phyloP scores from a whole-genome alignment of 805 yeast genomes.

The Starmera caribaea region DNA sequence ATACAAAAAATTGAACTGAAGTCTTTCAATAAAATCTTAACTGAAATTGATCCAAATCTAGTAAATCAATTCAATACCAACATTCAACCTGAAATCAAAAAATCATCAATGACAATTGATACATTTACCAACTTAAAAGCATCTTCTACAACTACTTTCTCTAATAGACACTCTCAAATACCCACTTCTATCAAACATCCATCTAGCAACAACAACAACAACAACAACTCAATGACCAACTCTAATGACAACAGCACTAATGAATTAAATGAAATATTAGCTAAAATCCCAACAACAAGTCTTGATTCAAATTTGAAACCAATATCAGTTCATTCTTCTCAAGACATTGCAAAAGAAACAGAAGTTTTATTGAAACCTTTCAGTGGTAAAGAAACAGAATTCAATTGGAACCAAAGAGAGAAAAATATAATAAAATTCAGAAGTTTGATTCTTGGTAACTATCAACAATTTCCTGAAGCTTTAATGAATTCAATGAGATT shows the following conservation, averaged over 20 bases:
- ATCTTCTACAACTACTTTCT: too few relatives aligned
- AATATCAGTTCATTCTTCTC: constrained; percentile 3
- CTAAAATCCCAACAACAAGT: constrained; percentile 11
- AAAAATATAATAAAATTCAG: constrained; percentile 47
- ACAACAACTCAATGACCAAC: not conserved
- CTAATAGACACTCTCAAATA: not conserved
- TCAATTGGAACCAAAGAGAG: constrained; percentile 77
- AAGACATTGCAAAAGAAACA: constrained; percentile 18
- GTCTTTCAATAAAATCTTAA: constrained; percentile 8
- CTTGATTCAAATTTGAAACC: constrained; percentile 11
- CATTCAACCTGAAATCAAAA: not conserved
- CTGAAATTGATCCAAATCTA: constrained; percentile 10
- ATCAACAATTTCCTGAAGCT: constrained; percentile 28
- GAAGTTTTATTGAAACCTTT: constrained; percentile 31
- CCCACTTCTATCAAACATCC: not conserved
- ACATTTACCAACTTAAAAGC: constrained; percentile 12
- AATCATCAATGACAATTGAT: constrained; percentile 11
- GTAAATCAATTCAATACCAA: constrained; percentile 13
- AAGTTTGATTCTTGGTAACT: constrained; percentile 50
- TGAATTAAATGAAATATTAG: constrained; percentile 5
- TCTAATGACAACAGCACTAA: constrained; percentile 3
- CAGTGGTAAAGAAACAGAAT: constrained; percentile 75
- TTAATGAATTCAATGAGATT: constrained; percentile 23
- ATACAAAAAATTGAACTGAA: constrained; percentile 14
- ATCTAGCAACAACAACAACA: not conserved